Base-by-base conservation (phyloP, 2,329 filamentous ascomycete genomes). In the Xylariaceae sp. region DNA sequence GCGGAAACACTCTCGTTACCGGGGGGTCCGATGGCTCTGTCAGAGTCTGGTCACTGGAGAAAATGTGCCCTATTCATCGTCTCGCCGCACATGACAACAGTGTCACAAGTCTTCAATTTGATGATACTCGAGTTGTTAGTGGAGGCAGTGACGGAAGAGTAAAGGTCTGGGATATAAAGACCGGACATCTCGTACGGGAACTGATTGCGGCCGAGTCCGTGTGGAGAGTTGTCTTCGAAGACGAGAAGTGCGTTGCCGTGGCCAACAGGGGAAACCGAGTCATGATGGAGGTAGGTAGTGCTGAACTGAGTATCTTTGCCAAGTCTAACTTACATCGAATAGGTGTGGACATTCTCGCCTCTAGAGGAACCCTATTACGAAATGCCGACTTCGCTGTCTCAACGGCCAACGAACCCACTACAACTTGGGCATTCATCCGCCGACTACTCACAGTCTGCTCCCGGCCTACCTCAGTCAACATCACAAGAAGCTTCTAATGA, bases 71-170 rank as follows among this genome's bases (percentile, higher is more conserved):
- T 0, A 96, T 99, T 56, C 94, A 99, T 73, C 85, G 94, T 43
- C 79, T 99, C 48, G 94, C 94, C 39, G 94, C 94, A 3, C 94
- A 99, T 69, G 94, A 99, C 71, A 99, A 99, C 71, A 96, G 92
- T 69, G 94, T 99, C 49, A 99, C 94, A 1, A 96, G 91, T 70
- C 76, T 99, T 62, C 94, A 99, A 68, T 99, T 99, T 69, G 94
- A 99, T 66, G 92, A 96, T 67, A 92, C 88, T 21, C 83, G 94
- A 51, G 94, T 99, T 56, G 92, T 99, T 53, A 96, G 90, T 68
- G 94, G 94, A 63, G 95, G 94, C 47, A 95, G 89, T 65, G 94
- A 99, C 71, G 94, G 94, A n/a, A 82, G 94, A 49, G 94, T 99
- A 61, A 99, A 97, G 73, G 92, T 99, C 51, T 99, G 94, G 94